A percentile compares a stretch with the other conserved stretches of the same genome.
phyloP scores from a whole-genome alignment of 139 green algal genomes.

The Chlamydomonas asymmetrica region DNA sequence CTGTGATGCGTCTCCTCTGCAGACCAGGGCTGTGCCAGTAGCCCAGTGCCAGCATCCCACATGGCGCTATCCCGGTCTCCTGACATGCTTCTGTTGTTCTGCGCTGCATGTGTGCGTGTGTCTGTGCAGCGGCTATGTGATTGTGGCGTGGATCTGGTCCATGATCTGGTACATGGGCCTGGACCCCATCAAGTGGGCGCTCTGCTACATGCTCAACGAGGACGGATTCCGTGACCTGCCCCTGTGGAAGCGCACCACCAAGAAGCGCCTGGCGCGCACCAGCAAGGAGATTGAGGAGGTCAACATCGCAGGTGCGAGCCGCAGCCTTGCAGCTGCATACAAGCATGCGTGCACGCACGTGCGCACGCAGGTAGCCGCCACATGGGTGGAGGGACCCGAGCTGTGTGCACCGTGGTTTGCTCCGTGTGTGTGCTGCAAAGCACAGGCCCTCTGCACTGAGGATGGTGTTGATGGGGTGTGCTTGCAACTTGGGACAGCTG shows the following conservation, averaged over 20 bases:
- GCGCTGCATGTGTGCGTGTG: not conserved
- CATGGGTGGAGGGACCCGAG: constrained; percentile 6
- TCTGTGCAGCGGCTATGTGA: constrained; percentile 60
- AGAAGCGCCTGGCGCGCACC: constrained; percentile 11
- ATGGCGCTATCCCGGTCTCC: no score
- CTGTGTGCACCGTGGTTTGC: constrained; percentile 7
- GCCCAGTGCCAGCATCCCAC: no score
- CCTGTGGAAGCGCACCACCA: constrained; percentile 1
- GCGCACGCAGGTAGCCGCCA: constrained; percentile 39
- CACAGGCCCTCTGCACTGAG: not conserved
- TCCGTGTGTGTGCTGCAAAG: not conserved
- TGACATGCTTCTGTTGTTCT: no score
- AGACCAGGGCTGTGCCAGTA: no score
- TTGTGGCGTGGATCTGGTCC: constrained; percentile 82
- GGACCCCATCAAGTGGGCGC: constrained; percentile 75
- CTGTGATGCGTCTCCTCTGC: no score
- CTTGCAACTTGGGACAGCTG: not conserved
- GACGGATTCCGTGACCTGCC: constrained; percentile 65
- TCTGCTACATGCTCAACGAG: constrained; percentile 75
- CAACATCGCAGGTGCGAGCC: constrained; percentile 3
- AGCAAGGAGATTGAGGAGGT: constrained; percentile 38
- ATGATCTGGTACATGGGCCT: constrained; percentile 77
- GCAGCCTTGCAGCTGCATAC: constrained; percentile 3
- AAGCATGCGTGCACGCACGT: constrained; percentile 15
- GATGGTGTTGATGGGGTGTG: no score